Conservation (phyloP, 179 eudicot species). For the Beta lomatogona region DNA sequence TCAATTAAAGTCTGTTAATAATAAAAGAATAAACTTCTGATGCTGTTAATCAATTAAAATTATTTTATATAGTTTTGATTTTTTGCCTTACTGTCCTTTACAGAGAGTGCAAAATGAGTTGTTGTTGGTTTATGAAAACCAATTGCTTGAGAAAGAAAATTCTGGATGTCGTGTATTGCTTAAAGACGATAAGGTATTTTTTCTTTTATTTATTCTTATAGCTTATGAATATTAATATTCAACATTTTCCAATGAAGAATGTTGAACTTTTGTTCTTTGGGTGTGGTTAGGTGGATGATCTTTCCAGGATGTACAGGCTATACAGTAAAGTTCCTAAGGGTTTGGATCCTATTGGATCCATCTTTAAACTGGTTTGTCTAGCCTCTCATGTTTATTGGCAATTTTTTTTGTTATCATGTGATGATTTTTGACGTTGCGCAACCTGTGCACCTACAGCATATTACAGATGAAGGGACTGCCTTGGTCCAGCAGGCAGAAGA, state of each 20-base stretch:
- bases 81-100: conserved; percentile 4
- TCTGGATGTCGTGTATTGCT: conserved; percentile 84
- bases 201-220: not conserved
- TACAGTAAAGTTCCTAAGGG: conserved; percentile 65
- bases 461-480: conserved; percentile 51
- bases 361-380: conserved; percentile 60
- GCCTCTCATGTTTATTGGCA: not conserved
- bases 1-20: not conserved
- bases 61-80: not conserved
- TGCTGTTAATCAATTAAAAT: not conserved
- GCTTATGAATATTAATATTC: not conserved
- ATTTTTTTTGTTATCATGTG: not conserved
- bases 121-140: conserved; percentile 57
- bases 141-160: conserved; percentile 82
- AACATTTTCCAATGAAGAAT: not conserved
- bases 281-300: conserved; percentile 61
- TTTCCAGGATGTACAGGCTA: conserved; percentile 83
- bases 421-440: not conserved
- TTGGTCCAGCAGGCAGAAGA: conserved; percentile 52
- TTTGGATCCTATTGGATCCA: conserved; percentile 67
- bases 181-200: conserved; percentile 74
- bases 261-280: not conserved
- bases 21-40: not conserved
- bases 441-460: conserved; percentile 52
- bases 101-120: conserved; percentile 76